Base-by-base conservation (phyloP, 768 basidiomycete genomes). In the Hygrophoropsis aurantiaca region DNA sequence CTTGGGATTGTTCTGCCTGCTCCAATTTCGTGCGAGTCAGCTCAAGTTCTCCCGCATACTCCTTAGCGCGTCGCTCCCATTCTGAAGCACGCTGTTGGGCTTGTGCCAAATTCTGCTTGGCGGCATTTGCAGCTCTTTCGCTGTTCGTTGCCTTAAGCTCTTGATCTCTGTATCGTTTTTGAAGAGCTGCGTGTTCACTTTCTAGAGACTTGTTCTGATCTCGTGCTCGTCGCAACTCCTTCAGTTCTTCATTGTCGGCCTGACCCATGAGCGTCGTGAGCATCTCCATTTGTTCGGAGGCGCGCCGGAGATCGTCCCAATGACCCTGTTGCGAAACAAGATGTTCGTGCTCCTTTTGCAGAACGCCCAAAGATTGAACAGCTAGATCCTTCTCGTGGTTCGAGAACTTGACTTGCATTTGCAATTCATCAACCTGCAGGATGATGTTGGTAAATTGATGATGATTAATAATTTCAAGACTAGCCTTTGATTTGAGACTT, bases 1-100 rank as follows among this genome's bases (percentile, higher is more conserved):
- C 60, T 16, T 80, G 80, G 0, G 71, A 72, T 58, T 85, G 81
- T 53, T 90, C 87, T 8, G 75, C 70, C 43, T 86, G 79, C 27
- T 91, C 86, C 13, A 89, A 62, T 57, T 78, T 77, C 25, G 79
- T 81, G 50, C 73, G 75, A 23, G 74, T 74, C 54, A 74, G 58
- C 58, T 86, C 84, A 16, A 90, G 64, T 46, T 84, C 77, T 18
- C 71, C 68, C 63, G 90, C 86, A 35, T 77, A 75, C 52, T 88
- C 85, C 57, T 82, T 83, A 16, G 86, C 81, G 19, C 83, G 83
- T 52, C 78, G 78, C 66, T 93, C 90, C 88, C 87, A 91, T 56
- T 93, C 90, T 3, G 78, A 68, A 3, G 87, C 78, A 20, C 87
- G 86, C 60, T 90, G 87, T 51, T 91, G 85, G 18, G 85, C 83